Evolutionary conservation across 108 stramenopile species (phyloP).

Genomic region (Nitzschia sp.): DNA sequence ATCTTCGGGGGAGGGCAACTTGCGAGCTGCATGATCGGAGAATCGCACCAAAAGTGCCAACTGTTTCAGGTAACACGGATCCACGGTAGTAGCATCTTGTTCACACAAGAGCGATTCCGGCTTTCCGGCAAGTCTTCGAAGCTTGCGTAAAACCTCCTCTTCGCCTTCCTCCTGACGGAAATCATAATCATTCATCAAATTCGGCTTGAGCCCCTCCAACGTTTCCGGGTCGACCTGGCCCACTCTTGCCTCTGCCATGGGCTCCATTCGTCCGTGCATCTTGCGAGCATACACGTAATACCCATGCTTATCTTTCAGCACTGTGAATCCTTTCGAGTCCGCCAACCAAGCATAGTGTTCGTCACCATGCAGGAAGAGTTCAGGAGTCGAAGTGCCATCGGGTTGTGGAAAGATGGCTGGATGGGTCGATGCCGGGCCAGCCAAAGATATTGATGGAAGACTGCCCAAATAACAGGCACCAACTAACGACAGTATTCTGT

Average conservation of each 20-base stretch:
- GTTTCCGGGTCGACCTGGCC: not conserved
- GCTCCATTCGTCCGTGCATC: not conserved
- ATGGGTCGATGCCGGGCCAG: slow-evolving; percentile 4
- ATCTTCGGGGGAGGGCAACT: slow-evolving; percentile 19
- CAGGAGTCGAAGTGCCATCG: slow-evolving; percentile 5
- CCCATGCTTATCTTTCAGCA: slow-evolving; percentile 1
- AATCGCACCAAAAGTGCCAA: slow-evolving; percentile 29
- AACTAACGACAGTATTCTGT: no score
- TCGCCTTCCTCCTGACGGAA: slow-evolving; percentile 8
- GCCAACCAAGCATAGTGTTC: slow-evolving; percentile 21
- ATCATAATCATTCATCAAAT: slow-evolving; percentile 2
- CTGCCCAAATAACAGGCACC: no score
- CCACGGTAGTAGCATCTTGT: slow-evolving; percentile 13
- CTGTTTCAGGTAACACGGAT: slow-evolving; percentile 20
- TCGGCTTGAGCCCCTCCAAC: not conserved
- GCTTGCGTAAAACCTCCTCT: not conserved
- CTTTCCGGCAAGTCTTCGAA: slow-evolving; percentile 11
- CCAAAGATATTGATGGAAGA: not conserved
- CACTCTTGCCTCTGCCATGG: not conserved
- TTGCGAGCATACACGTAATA: slow-evolving; percentile 16
- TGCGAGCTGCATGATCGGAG: slow-evolving; percentile 26
- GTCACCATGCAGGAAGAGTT: slow-evolving; percentile 13
- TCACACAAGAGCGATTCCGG: slow-evolving; percentile 3
- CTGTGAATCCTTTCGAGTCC: slow-evolving; percentile 10
- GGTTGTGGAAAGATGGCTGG: slow-evolving; percentile 13